Conservation (phyloP, 2,329 filamentous ascomycete genomes). For the Fusarium armeniacum region DNA sequence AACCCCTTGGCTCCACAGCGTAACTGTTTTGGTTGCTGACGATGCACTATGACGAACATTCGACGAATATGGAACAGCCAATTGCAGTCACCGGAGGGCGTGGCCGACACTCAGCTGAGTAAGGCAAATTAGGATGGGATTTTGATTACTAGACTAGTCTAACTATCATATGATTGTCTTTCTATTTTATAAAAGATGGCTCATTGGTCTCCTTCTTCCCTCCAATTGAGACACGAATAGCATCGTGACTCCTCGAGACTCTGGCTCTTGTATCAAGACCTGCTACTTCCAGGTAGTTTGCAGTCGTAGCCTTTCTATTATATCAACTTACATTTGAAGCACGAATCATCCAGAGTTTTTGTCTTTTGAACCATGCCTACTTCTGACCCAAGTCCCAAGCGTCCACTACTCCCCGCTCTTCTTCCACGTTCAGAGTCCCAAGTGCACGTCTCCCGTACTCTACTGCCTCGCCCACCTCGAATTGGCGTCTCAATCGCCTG, state of each 20-base stretch:
- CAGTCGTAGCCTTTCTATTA: neutral
- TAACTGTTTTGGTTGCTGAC: neutral
- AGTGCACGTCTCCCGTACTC: accelerated
- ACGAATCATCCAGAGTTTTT: accelerated
- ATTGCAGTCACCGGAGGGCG: neutral
- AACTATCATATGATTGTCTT: no score
- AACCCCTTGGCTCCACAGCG: no score
- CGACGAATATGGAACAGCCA: neutral
- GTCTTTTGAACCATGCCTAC: neutral
- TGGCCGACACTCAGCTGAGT: neutral
- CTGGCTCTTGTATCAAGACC: neutral
- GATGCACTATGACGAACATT: constrained; percentile 1
- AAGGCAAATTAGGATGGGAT: no score
- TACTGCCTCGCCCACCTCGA: neutral
- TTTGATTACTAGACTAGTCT: no score
- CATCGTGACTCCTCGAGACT: neutral
- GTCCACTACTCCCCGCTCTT: constrained; percentile 14
- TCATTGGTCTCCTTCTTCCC: neutral
- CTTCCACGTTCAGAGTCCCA: neutral
- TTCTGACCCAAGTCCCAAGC: neutral
- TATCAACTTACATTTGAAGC: accelerated
- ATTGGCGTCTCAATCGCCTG: constrained; percentile 13
- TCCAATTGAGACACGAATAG: neutral
- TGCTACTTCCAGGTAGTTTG: neutral
- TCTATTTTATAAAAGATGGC: neutral